These are phyloP conservation scores for Lachancea sp. DNA, from an alignment of 805 yeast genomes.

Conservation along the genomic window DNA sequence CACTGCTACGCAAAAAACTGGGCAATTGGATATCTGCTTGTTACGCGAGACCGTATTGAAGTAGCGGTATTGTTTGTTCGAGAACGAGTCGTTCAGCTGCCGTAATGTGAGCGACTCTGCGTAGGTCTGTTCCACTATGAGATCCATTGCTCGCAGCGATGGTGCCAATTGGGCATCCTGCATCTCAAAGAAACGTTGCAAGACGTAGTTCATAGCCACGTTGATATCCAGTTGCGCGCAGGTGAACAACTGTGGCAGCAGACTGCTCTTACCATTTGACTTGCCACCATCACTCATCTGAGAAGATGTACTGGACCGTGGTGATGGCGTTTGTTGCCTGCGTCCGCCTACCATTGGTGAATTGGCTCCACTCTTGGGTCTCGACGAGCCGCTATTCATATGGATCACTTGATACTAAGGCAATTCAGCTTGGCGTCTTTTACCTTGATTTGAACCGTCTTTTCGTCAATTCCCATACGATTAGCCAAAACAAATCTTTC, in stretches of 20 bases:
- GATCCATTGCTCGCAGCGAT: slow-evolving; percentile 24
- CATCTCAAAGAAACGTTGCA: slow-evolving; percentile 29
- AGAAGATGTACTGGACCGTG: slow-evolving; percentile 10
- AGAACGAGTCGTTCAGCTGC: slow-evolving; percentile 25
- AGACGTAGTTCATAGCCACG: slow-evolving; percentile 23
- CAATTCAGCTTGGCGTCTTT: background rate
- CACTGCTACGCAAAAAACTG: slow-evolving; percentile 30
- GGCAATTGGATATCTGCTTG: slow-evolving; percentile 29
- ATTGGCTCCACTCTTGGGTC: slow-evolving; percentile 7
- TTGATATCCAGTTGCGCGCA: slow-evolving; percentile 5
- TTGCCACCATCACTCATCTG: slow-evolving; percentile 2
- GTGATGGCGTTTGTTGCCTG: slow-evolving; percentile 9
- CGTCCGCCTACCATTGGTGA: slow-evolving; percentile 9
- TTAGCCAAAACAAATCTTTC: background rate
- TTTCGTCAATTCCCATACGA: background rate
- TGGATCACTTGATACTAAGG: slow-evolving; percentile 8
- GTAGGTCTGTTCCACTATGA: slow-evolving; percentile 33
- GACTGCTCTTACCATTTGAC: slow-evolving; percentile 1
- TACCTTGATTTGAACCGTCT: slow-evolving; percentile 1
- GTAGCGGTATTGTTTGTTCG: slow-evolving; percentile 27
- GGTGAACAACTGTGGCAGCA: slow-evolving; percentile 10
- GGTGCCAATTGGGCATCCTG: slow-evolving; percentile 14
- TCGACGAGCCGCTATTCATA: slow-evolving; percentile 7
- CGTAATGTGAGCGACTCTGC: slow-evolving; percentile 32
- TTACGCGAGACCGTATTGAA: slow-evolving; percentile 32